A percentile compares a stretch with the other conserved stretches of the same genome.
Conservation (phyloP, 1,284 basidiomycete genomes). For the Pseudomicrostroma phylloplanum region DNA sequence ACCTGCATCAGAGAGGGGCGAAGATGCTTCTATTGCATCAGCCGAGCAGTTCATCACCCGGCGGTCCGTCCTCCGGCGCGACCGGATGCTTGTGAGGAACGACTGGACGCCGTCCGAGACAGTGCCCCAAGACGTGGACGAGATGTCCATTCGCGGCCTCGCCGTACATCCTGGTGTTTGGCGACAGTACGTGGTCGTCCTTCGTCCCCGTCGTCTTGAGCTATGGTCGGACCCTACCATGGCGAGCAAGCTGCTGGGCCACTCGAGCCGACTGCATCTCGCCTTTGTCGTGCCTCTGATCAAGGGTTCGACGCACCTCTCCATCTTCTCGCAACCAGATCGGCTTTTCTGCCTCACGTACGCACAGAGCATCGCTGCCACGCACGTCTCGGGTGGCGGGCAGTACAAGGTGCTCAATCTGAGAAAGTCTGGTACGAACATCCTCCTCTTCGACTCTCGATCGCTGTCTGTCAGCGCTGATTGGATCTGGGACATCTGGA, state of each 20-base stretch:
- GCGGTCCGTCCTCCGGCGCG: slow-evolving; percentile 55
- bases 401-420: slow-evolving; percentile 54
- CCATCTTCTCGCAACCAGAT: slow-evolving; percentile 73
- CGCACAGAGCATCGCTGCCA: slow-evolving; percentile 54
- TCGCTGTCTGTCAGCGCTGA: slow-evolving; percentile 64
- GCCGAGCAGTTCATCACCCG: slow-evolving; percentile 22
- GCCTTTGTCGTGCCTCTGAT: slow-evolving; percentile 66
- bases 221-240: slow-evolving; percentile 64
- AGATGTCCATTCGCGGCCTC: slow-evolving; percentile 56
- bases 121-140: slow-evolving; percentile 62
- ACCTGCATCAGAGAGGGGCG: not conserved
- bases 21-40: slow-evolving; percentile 4
- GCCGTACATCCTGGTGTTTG: slow-evolving; percentile 65
- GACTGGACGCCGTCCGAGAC: slow-evolving; percentile 60
- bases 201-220: slow-evolving; percentile 67
- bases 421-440: slow-evolving; percentile 59
- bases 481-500: slow-evolving; percentile 78
- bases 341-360: slow-evolving; percentile 68
- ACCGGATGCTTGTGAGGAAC: slow-evolving; percentile 74
- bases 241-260: slow-evolving; percentile 19
- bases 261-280: slow-evolving; percentile 55
- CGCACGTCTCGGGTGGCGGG: slow-evolving; percentile 46
- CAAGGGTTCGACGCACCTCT: slow-evolving; percentile 60
- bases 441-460: slow-evolving; percentile 67
- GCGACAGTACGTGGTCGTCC: slow-evolving; percentile 71